These are phyloP conservation scores for Marasmius tenuissimus DNA, from an alignment of 1,284 basidiomycete species.

Conservation along the genomic window DNA sequence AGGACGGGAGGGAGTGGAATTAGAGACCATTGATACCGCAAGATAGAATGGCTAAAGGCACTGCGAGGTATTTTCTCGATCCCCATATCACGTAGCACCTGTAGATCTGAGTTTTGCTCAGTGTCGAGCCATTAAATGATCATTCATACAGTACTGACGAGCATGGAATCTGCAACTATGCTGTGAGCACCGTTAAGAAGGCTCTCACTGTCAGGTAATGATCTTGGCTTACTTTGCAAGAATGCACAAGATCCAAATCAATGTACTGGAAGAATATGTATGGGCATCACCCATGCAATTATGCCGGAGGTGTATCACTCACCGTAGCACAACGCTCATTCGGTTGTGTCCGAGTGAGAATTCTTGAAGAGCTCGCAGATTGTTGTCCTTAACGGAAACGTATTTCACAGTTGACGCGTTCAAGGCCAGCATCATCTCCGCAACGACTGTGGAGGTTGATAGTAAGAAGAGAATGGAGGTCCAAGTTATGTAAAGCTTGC, in stretches of 20 bases:
- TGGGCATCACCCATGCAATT: background rate
- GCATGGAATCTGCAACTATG: background rate
- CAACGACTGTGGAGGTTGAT: background rate
- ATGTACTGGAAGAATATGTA: background rate
- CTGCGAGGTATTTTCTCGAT: background rate
- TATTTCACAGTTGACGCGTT: background rate
- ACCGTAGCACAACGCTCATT: background rate
- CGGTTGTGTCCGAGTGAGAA: background rate
- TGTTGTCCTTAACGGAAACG: background rate
- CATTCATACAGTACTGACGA: background rate
- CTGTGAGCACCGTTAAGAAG: background rate
- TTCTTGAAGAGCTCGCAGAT: background rate
- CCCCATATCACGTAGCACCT: background rate
- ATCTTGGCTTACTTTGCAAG: background rate
- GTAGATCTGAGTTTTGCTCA: background rate
- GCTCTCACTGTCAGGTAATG: background rate
- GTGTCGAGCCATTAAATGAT: background rate
- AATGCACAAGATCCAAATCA: background rate
- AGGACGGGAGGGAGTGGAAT: background rate
- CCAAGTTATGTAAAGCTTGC: background rate
- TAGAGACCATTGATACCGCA: background rate
- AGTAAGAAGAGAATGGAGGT: background rate
- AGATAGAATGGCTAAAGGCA: background rate
- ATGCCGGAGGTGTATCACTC: background rate
- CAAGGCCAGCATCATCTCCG: background rate